Base-by-base conservation (phyloP, 1,139 yeast genomes). In the Geotrichum aggregatum region DNA sequence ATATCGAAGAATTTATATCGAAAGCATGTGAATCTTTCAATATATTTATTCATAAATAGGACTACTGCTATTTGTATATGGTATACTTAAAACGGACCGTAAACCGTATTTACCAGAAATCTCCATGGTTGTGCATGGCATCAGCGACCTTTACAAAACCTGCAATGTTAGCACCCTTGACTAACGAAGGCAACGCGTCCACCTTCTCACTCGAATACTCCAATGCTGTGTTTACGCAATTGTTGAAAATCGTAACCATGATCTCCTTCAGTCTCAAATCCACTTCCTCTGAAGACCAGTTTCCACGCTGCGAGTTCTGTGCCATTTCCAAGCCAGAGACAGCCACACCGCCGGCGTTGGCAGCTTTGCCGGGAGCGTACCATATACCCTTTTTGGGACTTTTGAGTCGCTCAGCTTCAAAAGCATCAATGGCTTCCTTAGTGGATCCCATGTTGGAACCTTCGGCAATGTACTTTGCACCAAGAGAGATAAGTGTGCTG, bases 381-480 rank as follows among this genome's bases (percentile, higher is more conserved):
- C 98, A 92, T 72, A 89, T 87, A 5, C 31, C 11, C 61, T 84
- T 78, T 59, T 68, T 59, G 56, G 75, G 63, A 53, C 73, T 69
- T 63, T 79, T 71, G 61, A 77, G 65, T 78, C 97, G 86, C 73
- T 81, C 82, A 66, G 85, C 85, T 80, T 92, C 98, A 64, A 91
- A 91, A 57, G 87, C 89, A 62, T 84, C 89, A 65, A 92, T 88
- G 64, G 98, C 98, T 73, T 91, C 98, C 74, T 85, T 84, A 64
- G 97, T 91, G 63, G 96, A 91, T 70, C 98, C 98, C 98, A 92
- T 92, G 78, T 92, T 92, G 69, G 98, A 92, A 71, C 98, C 98
- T 80, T 92, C 98, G 66, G 98, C 98, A 69, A 92, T 82, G 77
- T 73, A 91, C 76, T 85, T 86, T 74, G 86, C 83, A 67, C 98